Percentiles rank a stretch among this genome's conserved stretches.
Conservation (phyloP, 1,284 basidiomycete genomes). For the Malassezia nana region DNA sequence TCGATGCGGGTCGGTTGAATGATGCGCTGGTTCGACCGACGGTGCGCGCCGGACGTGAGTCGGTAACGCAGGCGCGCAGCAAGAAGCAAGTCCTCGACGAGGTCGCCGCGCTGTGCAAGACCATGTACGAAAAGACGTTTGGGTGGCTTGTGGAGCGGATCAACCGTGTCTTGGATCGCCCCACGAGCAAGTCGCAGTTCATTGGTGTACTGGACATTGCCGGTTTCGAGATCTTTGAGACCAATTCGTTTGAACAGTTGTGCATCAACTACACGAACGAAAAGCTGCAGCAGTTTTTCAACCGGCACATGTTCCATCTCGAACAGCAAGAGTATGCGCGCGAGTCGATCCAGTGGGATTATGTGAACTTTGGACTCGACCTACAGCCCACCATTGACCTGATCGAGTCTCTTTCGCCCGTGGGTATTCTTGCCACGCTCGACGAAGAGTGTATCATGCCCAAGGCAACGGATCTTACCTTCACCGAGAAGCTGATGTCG, state of each 20-base stretch:
- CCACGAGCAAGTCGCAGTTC: constrained; percentile 78
- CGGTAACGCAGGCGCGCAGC: constrained; percentile 87
- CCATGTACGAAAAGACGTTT: constrained; percentile 93
- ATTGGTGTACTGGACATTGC: constrained; percentile 99
- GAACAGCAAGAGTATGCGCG: constrained; percentile 98
- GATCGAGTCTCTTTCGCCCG: constrained; percentile 65
- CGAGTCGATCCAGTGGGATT: constrained; percentile 96
- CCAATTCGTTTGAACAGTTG: constrained; percentile 74
- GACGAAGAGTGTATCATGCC: constrained; percentile 99
- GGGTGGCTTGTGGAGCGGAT: constrained; percentile 86
- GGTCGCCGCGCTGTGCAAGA: constrained; percentile 83
- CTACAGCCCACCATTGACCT: constrained; percentile 97
- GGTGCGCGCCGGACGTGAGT: constrained; percentile 88
- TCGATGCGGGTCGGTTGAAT: constrained; percentile 79
- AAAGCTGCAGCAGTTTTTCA: constrained; percentile 53
- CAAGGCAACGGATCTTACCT: constrained; percentile 85
- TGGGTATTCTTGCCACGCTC: constrained; percentile 84
- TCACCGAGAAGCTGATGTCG: constrained; percentile 71
- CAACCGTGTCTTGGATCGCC: constrained; percentile 84
- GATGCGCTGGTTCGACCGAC: constrained; percentile 60
- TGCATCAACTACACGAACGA: constrained; percentile 96
- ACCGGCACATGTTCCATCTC: constrained; percentile 99
- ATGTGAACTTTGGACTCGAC: constrained; percentile 95
- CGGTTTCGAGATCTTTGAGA: constrained; percentile 80
- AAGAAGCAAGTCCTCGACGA: constrained; percentile 88